A percentile compares a stretch with the other conserved stretches of the same genome.
Conservation (phyloP, 352 stramenopile species). For the Globisporangium radiosum region DNA sequence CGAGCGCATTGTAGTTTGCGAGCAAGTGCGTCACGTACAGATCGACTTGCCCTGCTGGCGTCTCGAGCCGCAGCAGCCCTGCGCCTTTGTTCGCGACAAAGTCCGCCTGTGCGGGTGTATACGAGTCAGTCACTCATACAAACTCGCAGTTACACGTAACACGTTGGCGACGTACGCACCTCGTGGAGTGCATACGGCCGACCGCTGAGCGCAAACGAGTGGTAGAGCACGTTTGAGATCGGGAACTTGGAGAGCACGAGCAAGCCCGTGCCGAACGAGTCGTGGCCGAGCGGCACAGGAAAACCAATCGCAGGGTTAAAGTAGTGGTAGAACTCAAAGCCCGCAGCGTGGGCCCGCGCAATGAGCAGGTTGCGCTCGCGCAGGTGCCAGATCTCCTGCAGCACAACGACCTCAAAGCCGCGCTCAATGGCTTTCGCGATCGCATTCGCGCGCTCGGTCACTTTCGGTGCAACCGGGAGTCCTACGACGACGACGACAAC, state of each 20-base stretch:
- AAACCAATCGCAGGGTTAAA: conserved; percentile 77
- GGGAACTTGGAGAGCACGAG: conserved; percentile 70
- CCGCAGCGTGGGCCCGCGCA: conserved; percentile 38
- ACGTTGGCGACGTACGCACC: not conserved
- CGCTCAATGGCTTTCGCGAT: conserved; percentile 63
- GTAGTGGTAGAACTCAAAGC: conserved; percentile 80
- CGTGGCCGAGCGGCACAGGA: conserved; percentile 55
- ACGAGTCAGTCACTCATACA: not conserved
- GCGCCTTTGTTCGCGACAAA: conserved; percentile 80
- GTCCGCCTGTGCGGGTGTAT: conserved; percentile 24
- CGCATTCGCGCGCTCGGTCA: conserved; percentile 50
- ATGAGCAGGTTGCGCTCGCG: conserved; percentile 75
- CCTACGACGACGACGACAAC: conserved; percentile 17
- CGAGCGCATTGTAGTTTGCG: conserved; percentile 75
- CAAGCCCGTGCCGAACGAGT: conserved; percentile 72
- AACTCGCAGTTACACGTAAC: too few relatives aligned
- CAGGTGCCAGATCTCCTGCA: conserved; percentile 81
- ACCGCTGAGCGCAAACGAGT: conserved; percentile 74
- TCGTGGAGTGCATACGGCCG: conserved; percentile 73
- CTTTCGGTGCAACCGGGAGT: conserved; percentile 60
- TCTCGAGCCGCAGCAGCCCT: conserved; percentile 57
- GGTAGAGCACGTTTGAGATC: conserved; percentile 53
- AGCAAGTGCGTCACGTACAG: conserved; percentile 76
- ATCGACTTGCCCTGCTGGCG: conserved; percentile 49
- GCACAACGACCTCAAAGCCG: conserved; percentile 68